Conservation (phyloP, 2,329 filamentous ascomycete genomes). For the Venturia nashicola region DNA sequence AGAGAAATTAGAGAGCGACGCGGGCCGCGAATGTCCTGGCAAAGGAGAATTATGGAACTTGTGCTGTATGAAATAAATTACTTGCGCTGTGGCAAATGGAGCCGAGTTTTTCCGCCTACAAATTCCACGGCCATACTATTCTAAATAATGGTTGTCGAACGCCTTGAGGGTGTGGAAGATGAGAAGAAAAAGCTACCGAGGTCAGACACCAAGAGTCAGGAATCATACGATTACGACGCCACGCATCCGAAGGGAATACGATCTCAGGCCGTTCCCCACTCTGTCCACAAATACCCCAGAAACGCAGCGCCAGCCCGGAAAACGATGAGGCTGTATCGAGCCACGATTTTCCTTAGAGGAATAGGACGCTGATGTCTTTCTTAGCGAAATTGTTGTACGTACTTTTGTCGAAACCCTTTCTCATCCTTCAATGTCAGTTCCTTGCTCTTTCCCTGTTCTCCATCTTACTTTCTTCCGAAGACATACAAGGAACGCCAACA, state of each 20-base stretch:
- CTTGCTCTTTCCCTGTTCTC: background rate
- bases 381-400: background rate
- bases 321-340: background rate
- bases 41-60: too few relatives aligned
- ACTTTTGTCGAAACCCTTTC: background rate
- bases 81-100: too few relatives aligned
- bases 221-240: background rate
- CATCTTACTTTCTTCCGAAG: conserved; percentile 9
- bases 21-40: too few relatives aligned
- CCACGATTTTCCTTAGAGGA: too few relatives aligned
- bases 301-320: background rate
- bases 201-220: background rate
- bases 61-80: too few relatives aligned
- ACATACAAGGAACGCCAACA: conserved; percentile 27
- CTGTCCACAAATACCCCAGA: background rate
- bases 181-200: background rate
- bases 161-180: background rate
- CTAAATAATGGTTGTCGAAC: too few relatives aligned
- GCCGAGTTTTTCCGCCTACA: too few relatives aligned
- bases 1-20: too few relatives aligned
- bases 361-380: too few relatives aligned
- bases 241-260: background rate
- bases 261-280: background rate
- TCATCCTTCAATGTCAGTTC: too few relatives aligned
- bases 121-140: too few relatives aligned